These are phyloP conservation scores for Hypomyces perniciosus DNA, from an alignment of 2,329 filamentous ascomycete genomes.

Conservation along the genomic window DNA sequence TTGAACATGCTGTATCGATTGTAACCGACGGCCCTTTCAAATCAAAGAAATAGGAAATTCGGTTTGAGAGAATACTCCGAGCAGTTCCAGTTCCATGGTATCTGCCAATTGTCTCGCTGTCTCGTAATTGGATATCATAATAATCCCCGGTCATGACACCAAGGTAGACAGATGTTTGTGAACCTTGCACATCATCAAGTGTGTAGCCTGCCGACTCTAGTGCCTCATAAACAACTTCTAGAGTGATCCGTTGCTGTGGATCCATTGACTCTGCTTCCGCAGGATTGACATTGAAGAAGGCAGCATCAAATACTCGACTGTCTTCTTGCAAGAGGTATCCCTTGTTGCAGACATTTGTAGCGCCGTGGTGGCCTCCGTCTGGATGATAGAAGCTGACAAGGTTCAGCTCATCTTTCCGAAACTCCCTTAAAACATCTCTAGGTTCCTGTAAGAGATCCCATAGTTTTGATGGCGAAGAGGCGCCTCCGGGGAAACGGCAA, in stretches of 20 bases:
- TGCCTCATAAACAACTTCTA: slow-evolving; percentile 37
- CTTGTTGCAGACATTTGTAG: no score
- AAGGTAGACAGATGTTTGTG: slow-evolving; percentile 25
- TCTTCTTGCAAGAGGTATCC: no score
- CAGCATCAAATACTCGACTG: no score
- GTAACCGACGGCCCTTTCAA: slow-evolving; percentile 41
- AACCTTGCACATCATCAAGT: slow-evolving; percentile 31
- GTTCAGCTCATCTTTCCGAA: no score
- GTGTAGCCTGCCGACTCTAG: slow-evolving; percentile 32
- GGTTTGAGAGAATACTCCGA: slow-evolving; percentile 35
- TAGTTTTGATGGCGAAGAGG: no score
- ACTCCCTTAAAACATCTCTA: no score
- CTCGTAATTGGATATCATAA: no score
- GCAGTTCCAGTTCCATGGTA: slow-evolving; percentile 35
- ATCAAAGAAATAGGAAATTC: slow-evolving; percentile 43
- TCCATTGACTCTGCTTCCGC: slow-evolving; percentile 9
- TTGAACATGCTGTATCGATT: slow-evolving; percentile 46
- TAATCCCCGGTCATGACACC: slow-evolving; percentile 22
- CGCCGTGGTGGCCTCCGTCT: no score
- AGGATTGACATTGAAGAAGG: no score
- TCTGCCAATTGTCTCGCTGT: slow-evolving; percentile 11
- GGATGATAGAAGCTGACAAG: no score
- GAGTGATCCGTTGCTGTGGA: slow-evolving; percentile 17
- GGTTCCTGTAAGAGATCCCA: no score
- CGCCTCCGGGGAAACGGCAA: no score